phyloP scores from a whole-genome alignment of 768 basidiomycete species.

The Rhodotorula sphaerocarpa region DNA sequence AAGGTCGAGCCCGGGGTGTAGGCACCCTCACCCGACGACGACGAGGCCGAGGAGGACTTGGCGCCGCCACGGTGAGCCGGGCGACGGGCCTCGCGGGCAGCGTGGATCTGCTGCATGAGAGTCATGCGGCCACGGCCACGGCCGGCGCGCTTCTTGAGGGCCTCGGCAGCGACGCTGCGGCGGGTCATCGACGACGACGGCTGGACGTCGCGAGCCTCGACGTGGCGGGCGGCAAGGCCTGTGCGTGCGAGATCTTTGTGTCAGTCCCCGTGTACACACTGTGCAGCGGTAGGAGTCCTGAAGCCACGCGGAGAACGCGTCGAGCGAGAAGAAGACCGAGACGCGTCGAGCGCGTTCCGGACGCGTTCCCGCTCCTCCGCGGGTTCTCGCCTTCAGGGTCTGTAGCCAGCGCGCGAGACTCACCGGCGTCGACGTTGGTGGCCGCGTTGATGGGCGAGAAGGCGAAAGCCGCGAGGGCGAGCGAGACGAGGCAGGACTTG shows the following conservation, averaged over 20 bases:
- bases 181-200: constrained; percentile 23
- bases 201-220: neutral
- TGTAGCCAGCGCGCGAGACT: neutral
- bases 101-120: too few species aligned
- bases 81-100: too few species aligned
- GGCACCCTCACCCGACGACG: neutral
- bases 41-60: too few species aligned
- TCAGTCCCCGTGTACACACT: neutral
- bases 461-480: constrained; percentile 29
- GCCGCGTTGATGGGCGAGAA: constrained; percentile 26
- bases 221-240: neutral
- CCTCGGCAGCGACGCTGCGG: constrained; percentile 22
- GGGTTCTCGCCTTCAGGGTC: neutral
- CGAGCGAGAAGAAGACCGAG: too few species aligned
- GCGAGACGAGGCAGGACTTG: constrained; percentile 28
- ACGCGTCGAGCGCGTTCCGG: neutral
- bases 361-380: neutral
- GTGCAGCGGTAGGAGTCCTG: too few species aligned
- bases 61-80: too few species aligned
- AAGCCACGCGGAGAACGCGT: too few species aligned
- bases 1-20: constrained; percentile 21
- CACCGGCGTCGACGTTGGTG: neutral
- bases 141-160: constrained; percentile 19
- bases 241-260: too few species aligned
- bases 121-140: too few species aligned